phyloP scores from a whole-genome alignment of 345 rosid genomes.

The Turritis glabra region DNA sequence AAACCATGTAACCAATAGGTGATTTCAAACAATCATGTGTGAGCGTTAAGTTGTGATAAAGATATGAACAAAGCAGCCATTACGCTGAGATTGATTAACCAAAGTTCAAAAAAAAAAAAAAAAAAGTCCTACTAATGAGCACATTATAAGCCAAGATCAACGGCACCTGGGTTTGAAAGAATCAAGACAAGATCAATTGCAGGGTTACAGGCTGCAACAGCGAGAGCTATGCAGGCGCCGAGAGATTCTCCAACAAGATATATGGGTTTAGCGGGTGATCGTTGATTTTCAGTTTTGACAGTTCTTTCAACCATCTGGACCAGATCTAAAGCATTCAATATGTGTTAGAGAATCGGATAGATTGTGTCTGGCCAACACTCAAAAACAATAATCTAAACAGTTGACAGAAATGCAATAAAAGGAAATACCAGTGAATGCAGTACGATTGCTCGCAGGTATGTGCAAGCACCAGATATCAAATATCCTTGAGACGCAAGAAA shows the following conservation, averaged over 20 bases:
- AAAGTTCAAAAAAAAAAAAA: neutral
- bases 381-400: neutral
- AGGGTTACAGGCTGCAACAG: conserved; percentile 71
- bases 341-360: neutral
- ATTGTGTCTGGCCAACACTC: neutral
- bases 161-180: conserved; percentile 71
- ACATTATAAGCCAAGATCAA: neutral
- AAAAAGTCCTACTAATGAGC: neutral
- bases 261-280: conserved; percentile 59
- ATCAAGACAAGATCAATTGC: conserved; percentile 62
- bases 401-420: neutral
- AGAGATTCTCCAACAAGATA: conserved; percentile 83
- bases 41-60: neutral
- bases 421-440: conserved; percentile 57
- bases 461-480: conserved; percentile 78
- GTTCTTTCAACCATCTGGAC: conserved; percentile 58
- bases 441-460: conserved; percentile 72
- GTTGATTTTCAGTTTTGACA: conserved; percentile 43
- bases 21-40: conserved; percentile 4
- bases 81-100: neutral
- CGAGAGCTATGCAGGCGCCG: conserved; percentile 77
- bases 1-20: conserved; percentile 13
- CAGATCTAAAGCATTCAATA: conserved; percentile 49
- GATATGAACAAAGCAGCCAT: conserved; percentile 14
- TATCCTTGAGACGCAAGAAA: conserved; percentile 46